Evolutionary conservation across 306 rosid genomes (phyloP), one percentile per base, ranked within the genome.

Genomic region (Carpinus fangiana): DNA sequence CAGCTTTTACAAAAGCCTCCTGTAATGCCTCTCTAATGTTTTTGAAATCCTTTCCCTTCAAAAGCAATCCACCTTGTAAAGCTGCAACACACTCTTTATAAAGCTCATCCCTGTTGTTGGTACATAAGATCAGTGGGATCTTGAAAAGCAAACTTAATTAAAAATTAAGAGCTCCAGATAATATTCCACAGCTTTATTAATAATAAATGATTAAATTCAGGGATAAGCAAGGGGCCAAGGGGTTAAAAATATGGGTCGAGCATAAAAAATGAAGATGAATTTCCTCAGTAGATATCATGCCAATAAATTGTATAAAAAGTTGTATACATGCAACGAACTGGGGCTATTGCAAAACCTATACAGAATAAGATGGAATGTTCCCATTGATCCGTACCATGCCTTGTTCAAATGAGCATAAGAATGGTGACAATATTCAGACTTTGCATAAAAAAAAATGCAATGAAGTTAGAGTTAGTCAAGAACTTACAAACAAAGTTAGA

Each of bases 41-140:
- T 60, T 85, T 82, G 84, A 86, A 87, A 82, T 91, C 90, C 23
- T 85, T 91, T 76, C 85, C 87, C 9, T 73, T 87, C 80, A 93
- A 80, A 70, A 96, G 67, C 67, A 88, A 52, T 43, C 99, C 97
- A 7, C 94, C 98, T 73, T 91, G 89, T 81, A 96, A 84, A 66
- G 94, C 93, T 71, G 83, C 90, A 73, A 89, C 54, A 84, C 94
- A 91, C 85, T 91, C 98, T 74, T 93, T 96, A 88, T 91, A 93
- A 34, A 96, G 90, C 88, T 91, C 99, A 69, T 96, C 98, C 82
- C 98, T 95, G 85, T 56, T 17, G 76, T 81, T 66, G 59, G 73
- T 53, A 74, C 53, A 82, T 52, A 73, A 84, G 80, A 82, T 67
- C 72, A 57, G 59, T 77, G 31, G 78, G 78, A 57, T 66, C 12